Conservation (phyloP, 352 stramenopile species). For the Phytophthora hibernalis region DNA sequence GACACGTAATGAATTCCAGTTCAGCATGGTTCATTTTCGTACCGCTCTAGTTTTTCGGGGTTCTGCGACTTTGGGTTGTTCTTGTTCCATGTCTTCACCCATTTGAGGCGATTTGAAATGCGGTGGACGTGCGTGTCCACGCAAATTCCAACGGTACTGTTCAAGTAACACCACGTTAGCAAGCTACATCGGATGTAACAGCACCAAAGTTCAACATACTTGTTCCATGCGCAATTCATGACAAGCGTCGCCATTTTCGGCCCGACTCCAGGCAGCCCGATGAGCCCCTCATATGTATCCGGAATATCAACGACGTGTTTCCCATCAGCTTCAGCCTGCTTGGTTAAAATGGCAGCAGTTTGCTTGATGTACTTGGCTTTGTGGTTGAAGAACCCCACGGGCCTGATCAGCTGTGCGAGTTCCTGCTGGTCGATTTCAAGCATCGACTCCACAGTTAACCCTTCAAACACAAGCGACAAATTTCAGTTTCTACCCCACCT, state of each 20-base stretch:
- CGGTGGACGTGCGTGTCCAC: slow-evolving; percentile 98
- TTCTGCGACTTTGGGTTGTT: slow-evolving; percentile 77
- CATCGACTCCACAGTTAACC: slow-evolving; percentile 91
- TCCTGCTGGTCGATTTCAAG: slow-evolving; percentile 79
- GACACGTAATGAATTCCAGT: not conserved
- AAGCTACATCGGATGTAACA: not conserved
- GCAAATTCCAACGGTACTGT: slow-evolving; percentile 91
- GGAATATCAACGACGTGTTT: slow-evolving; percentile 89
- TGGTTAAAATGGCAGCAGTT: slow-evolving; percentile 56
- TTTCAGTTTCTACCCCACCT: not conserved
- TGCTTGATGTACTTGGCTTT: slow-evolving; percentile 97
- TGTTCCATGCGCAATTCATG: slow-evolving; percentile 92
- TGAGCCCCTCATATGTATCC: slow-evolving; percentile 86
- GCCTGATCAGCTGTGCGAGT: slow-evolving; percentile 90
- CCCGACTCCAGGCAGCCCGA: slow-evolving; percentile 93
- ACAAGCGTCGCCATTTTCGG: slow-evolving; percentile 98
- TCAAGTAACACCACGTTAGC: not conserved
- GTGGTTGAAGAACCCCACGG: slow-evolving; percentile 96
- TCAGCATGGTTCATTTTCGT: slow-evolving; percentile 2
- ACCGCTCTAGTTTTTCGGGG: slow-evolving; percentile 93
- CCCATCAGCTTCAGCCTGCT: slow-evolving; percentile 36
- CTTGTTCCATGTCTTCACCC: slow-evolving; percentile 92
- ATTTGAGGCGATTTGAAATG: slow-evolving; percentile 95
- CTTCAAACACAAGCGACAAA: slow-evolving; percentile 24
- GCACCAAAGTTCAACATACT: slow-evolving; percentile 40